phyloP scores from a whole-genome alignment of 805 yeast genomes.

The Candida quercuum region DNA sequence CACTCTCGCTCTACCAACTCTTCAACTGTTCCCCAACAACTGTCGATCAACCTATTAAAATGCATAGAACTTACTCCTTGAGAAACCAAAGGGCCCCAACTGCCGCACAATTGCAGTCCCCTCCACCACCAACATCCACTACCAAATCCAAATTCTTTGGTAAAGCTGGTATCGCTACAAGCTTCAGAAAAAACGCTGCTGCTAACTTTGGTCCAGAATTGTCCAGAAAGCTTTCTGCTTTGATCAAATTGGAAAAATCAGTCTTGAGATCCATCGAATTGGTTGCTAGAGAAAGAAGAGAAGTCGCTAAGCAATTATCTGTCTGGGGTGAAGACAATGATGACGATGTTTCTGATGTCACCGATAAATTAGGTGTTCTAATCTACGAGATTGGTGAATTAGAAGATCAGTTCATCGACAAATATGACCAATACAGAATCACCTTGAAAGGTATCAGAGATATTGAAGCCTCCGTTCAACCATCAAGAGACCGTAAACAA shows the following conservation, averaged over 20 bases:
- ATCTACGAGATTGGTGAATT: slow-evolving; percentile 96
- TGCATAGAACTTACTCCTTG: slow-evolving; percentile 84
- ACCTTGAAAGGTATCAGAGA: slow-evolving; percentile 92
- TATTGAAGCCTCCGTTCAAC: slow-evolving; percentile 97
- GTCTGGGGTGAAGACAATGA: slow-evolving; percentile 98
- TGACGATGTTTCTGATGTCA: slow-evolving; percentile 94
- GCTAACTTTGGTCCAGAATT: slow-evolving; percentile 94
- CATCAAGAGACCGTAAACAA: slow-evolving; percentile 96
- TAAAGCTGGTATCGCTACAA: slow-evolving; percentile 59
- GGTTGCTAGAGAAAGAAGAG: slow-evolving; percentile 89
- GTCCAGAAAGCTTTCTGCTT: slow-evolving; percentile 83
- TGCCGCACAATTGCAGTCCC: slow-evolving; percentile 72
- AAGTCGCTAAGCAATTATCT: slow-evolving; percentile 95
- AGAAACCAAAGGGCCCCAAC: slow-evolving; percentile 79
- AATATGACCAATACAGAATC: slow-evolving; percentile 96
- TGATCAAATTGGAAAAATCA: slow-evolving; percentile 94
- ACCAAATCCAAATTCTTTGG: slow-evolving; percentile 75
- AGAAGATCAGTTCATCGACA: slow-evolving; percentile 97
- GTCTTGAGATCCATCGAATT: slow-evolving; percentile 91
- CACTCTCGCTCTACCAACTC: background rate
- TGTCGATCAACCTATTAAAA: too few species aligned
- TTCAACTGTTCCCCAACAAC: too few species aligned
- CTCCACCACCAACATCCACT: slow-evolving; percentile 77
- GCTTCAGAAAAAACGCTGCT: slow-evolving; percentile 78
- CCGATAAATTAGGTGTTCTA: slow-evolving; percentile 94